Evolutionary conservation across 2,329 filamentous ascomycete species (phyloP), one percentile per base, ranked within the genome.

Genomic region (Trichoderma lentiforme): DNA sequence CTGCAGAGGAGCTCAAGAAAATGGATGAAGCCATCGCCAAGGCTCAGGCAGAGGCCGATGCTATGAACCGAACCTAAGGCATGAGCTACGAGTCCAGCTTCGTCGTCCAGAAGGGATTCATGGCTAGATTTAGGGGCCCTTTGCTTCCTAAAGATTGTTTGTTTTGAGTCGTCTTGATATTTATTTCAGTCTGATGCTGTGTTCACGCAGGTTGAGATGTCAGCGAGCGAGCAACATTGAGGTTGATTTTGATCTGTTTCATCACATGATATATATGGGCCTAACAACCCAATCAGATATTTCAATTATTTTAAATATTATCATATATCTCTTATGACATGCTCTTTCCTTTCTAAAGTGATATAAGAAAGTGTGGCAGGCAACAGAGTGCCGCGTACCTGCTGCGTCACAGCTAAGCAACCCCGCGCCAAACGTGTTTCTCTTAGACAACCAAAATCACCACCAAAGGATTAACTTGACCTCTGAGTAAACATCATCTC

Each of bases 341-440:
- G 8, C n/a, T 26, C 6, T 6, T 18, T 15, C 8, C 4, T 24
- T 26, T 15, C 14, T 15, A 24, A 21, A 15, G 11, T 12, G 9
- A 57, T 68, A 7, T 30, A 24, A 43, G 21, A 8, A 5, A 24
- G 9, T 18, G 43, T 24, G 30, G 60, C 58, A 70, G 67, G 67
- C 67, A 70, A 15, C 67, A 34, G 43, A 62, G 58, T 39, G 68
- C 57, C 68, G 47, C 68, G 68, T 70, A 62, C 57, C n/a, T 56
- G 26, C 57, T 51, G 39, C 57, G 58, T 71, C 51, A 57, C 26
- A n/a, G 47, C 47, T 53, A 53, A 30, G 30, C 51, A 71, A 73
- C 70, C 70, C 70, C 70, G 53, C 63, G 58, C 60, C 65, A n/a
- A 47, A 60, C 63, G 30, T 36, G 39, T 30, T 32, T 65, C n/a